phyloP scores from a whole-genome alignment of 2,329 filamentous ascomycete species.

The Colletotrichum phormii region DNA sequence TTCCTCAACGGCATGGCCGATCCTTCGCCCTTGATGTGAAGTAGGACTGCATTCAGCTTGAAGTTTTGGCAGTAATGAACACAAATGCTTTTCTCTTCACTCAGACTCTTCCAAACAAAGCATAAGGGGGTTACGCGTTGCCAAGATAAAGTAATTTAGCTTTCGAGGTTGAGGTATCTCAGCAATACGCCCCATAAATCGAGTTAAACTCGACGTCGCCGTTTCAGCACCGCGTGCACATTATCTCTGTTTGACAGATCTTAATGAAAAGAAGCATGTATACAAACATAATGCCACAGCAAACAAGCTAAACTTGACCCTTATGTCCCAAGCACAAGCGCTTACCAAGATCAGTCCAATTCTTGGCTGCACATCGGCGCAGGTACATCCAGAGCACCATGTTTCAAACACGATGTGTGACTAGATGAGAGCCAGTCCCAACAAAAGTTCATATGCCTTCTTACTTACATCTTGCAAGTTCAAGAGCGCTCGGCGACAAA shows the following conservation, averaged over 20 bases:
- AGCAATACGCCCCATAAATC: neutral
- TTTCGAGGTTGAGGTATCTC: neutral
- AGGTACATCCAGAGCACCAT: neutral
- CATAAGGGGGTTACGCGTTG: neutral
- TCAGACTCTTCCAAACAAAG: neutral
- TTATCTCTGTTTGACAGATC: neutral
- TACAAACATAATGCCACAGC: neutral
- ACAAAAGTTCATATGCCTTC: neutral
- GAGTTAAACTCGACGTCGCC: slow-evolving; percentile 1
- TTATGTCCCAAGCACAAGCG: neutral
- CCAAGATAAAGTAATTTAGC: neutral
- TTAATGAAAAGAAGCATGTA: neutral
- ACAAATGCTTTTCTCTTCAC: neutral
- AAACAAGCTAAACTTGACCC: neutral
- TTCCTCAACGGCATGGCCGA: neutral
- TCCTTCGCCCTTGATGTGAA: neutral
- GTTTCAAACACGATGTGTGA: neutral
- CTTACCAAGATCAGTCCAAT: neutral
- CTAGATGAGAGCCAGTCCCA: too few relatives aligned
- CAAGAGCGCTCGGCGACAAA: neutral
- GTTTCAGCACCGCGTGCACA: slow-evolving; percentile 6
- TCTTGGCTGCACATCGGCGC: neutral
- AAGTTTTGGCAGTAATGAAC: neutral
- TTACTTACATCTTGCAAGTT: too few relatives aligned
- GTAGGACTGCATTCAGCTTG: neutral